Evolutionary conservation across 2,329 filamentous ascomycete genomes (phyloP).

Genomic region (Botryotinia globosa): DNA sequence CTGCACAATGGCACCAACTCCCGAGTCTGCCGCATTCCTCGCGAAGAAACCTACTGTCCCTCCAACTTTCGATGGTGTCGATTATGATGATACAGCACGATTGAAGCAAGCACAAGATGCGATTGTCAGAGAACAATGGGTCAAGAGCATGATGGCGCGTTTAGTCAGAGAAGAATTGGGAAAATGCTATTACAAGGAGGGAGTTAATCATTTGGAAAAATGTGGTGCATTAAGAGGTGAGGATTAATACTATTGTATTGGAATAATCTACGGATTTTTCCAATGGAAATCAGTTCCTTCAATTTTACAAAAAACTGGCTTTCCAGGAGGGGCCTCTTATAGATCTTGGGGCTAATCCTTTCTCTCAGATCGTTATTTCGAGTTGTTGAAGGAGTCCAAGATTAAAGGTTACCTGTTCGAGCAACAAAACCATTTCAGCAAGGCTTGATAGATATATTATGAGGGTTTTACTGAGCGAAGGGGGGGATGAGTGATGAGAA

Average conservation of each 20-base stretch:
- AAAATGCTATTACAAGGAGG: constrained; percentile 82
- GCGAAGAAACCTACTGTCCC: constrained; percentile 80
- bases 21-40: constrained; percentile 78
- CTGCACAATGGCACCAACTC: constrained; percentile 64
- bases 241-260: constrained; percentile 34
- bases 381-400: constrained; percentile 72
- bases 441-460: constrained; percentile 38
- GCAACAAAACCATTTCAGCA: constrained; percentile 70
- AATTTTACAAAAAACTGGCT: background rate
- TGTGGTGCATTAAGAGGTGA: constrained; percentile 78
- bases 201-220: constrained; percentile 86
- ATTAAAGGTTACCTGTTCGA: constrained; percentile 77
- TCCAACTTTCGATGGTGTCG: constrained; percentile 81
- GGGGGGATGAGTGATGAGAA: background rate
- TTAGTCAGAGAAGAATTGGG: constrained; percentile 78
- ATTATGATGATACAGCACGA: constrained; percentile 78
- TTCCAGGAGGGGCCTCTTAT: background rate
- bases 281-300: background rate
- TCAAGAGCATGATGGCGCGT: constrained; percentile 83
- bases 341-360: constrained; percentile 6
- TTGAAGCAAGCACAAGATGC: constrained; percentile 82
- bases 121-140: constrained; percentile 83
- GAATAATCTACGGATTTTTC: background rate
- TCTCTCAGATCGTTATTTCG: constrained; percentile 68
- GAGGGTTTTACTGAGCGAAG: background rate